Conservation (phyloP, 805 yeast species). For the Zygosaccharomyces gambellarensis region DNA sequence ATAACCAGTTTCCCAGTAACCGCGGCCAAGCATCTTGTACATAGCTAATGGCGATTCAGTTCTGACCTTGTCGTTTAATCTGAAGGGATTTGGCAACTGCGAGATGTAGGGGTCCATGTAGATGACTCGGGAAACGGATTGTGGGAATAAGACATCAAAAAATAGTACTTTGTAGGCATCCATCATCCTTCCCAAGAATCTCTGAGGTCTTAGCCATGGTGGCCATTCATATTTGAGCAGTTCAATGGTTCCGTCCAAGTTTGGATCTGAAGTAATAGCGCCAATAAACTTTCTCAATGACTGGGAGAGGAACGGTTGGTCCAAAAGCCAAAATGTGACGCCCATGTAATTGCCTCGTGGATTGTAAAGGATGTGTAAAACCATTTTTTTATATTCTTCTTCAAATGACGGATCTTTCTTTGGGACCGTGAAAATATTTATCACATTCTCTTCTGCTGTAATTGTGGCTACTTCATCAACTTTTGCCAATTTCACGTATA, state of each 20-base stretch:
- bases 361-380: constrained; percentile 9
- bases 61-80: constrained; percentile 38
- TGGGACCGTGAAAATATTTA: constrained; percentile 24
- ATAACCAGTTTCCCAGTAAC: constrained; percentile 89
- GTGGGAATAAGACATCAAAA: constrained; percentile 83
- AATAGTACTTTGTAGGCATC: constrained; percentile 89
- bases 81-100: constrained; percentile 75
- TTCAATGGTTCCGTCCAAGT: constrained; percentile 36
- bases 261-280: constrained; percentile 8
- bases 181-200: constrained; percentile 70
- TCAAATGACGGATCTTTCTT: constrained; percentile 17
- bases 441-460: not conserved
- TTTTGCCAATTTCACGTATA: constrained; percentile 19
- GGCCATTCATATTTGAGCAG: constrained; percentile 92
- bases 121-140: constrained; percentile 63
- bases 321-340: constrained; percentile 83
- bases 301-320: constrained; percentile 48
- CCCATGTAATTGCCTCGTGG: not conserved
- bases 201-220: constrained; percentile 72
- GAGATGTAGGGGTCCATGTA: constrained; percentile 63
- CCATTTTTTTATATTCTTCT: constrained; percentile 14
- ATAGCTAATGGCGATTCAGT: constrained; percentile 52
- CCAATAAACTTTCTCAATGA: constrained; percentile 57
- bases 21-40: constrained; percentile 75
- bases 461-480: not conserved